These are phyloP conservation scores for Millerozyma acaciae DNA, from an alignment of 805 yeast genomes.

Conservation along the genomic window DNA sequence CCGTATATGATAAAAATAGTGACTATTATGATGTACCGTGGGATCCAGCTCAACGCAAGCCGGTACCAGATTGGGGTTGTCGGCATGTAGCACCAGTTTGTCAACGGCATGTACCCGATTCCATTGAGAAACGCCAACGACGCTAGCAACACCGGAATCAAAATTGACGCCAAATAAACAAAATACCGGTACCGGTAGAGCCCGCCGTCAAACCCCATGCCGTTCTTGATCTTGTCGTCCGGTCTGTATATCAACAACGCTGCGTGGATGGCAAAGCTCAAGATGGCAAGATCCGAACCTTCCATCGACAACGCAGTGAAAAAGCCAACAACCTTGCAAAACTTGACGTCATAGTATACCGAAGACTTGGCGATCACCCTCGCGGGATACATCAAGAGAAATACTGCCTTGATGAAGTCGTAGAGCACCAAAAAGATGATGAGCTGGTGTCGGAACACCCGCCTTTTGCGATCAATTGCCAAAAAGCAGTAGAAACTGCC, in stretches of 20 bases:
- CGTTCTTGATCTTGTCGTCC: slow-evolving; percentile 26
- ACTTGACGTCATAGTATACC: slow-evolving; percentile 44
- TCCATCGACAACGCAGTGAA: slow-evolving; percentile 77
- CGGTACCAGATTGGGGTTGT: slow-evolving; percentile 70
- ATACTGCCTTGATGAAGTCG: slow-evolving; percentile 71
- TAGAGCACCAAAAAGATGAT: slow-evolving; percentile 61
- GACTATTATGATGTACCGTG: slow-evolving; percentile 65
- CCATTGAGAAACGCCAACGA: slow-evolving; percentile 60
- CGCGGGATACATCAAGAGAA: slow-evolving; percentile 66
- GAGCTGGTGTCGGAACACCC: slow-evolving; percentile 67
- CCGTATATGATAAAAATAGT: slow-evolving; percentile 54
- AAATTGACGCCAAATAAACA: slow-evolving; percentile 55
- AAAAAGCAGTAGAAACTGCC: slow-evolving; percentile 50
- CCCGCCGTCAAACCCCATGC: slow-evolving; percentile 62
- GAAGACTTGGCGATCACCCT: slow-evolving; percentile 43
- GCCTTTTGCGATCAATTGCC: slow-evolving; percentile 58
- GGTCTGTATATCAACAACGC: slow-evolving; percentile 69
- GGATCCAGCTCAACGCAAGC: slow-evolving; percentile 73
- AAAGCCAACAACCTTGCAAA: slow-evolving; percentile 71
- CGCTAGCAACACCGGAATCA: slow-evolving; percentile 66
- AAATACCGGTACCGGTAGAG: slow-evolving; percentile 53
- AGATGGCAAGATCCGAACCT: slow-evolving; percentile 82
- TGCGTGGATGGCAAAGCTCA: slow-evolving; percentile 80
- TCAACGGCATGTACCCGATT: slow-evolving; percentile 57
- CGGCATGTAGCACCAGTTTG: slow-evolving; percentile 79